Percentiles rank a stretch among this genome's conserved stretches.
These are phyloP conservation scores for Hyphopichia wangnamkhiaoensis DNA, from an alignment of 1,139 yeast genomes.

Conservation along the genomic window DNA sequence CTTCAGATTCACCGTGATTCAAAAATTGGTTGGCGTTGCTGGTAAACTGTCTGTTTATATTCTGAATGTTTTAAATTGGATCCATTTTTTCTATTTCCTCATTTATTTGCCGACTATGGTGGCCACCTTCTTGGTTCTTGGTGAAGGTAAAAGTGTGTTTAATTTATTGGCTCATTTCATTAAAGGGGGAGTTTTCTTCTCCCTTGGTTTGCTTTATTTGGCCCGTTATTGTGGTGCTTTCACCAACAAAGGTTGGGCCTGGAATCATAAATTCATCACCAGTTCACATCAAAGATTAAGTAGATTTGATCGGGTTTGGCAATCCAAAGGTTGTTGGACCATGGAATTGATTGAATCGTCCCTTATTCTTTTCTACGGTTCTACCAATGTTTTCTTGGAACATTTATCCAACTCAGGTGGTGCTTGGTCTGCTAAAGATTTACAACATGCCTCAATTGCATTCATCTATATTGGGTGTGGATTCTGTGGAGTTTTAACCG, in stretches of 20 bases:
- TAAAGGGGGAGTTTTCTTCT: conserved; percentile 88
- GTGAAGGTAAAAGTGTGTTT: conserved; percentile 65
- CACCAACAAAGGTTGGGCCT: conserved; percentile 78
- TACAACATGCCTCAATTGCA: conserved; percentile 94
- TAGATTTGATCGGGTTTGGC: conserved; percentile 20
- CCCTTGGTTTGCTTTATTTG: conserved; percentile 72
- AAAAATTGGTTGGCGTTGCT: conserved; percentile 5
- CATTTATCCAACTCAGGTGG: conserved; percentile 77
- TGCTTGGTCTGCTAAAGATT: conserved; percentile 86
- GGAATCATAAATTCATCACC: conserved; percentile 65
- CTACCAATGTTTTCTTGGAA: conserved; percentile 85
- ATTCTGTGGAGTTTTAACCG: conserved; percentile 82
- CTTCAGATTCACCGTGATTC: conserved; percentile 3
- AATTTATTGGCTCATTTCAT: conserved; percentile 92
- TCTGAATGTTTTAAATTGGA: conserved; percentile 62
- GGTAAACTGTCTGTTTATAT: conserved; percentile 19
- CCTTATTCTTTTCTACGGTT: conserved; percentile 82
- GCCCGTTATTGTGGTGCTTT: conserved; percentile 88
- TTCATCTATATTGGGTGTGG: conserved; percentile 94
- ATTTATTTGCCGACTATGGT: conserved; percentile 72
- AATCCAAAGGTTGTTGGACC: conserved; percentile 61
- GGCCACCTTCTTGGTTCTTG: conserved; percentile 71
- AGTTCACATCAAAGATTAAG: conserved; percentile 9
- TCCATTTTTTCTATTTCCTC: conserved; percentile 61
- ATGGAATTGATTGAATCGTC: conserved; percentile 86